Evolutionary conservation across 805 yeast species (phyloP).

Genomic region (Metschnikowia matae): DNA sequence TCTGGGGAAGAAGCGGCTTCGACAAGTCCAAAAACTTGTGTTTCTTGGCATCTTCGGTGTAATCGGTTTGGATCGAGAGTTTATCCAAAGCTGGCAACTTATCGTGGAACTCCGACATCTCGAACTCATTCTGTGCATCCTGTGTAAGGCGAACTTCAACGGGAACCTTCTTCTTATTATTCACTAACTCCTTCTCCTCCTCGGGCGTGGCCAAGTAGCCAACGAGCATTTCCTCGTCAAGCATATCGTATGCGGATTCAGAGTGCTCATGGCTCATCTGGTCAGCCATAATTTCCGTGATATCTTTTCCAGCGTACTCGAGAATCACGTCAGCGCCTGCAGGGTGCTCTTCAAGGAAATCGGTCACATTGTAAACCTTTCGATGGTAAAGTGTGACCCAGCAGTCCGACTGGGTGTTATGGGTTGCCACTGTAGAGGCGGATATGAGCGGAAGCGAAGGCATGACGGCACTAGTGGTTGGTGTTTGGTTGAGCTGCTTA

Average conservation of each 20-base stretch:
- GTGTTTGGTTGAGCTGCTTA: not conserved
- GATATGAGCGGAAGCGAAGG: constrained; percentile 57
- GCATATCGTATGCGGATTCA: constrained; percentile 79
- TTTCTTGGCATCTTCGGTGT: constrained; percentile 58
- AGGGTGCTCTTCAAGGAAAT: constrained; percentile 68
- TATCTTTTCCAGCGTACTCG: constrained; percentile 56
- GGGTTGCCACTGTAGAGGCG: constrained; percentile 46
- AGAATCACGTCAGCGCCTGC: constrained; percentile 58
- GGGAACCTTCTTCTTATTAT: constrained; percentile 52
- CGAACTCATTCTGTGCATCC: constrained; percentile 20
- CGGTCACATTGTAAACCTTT: constrained; percentile 80
- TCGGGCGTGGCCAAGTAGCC: constrained; percentile 79
- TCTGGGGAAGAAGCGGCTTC: constrained; percentile 78
- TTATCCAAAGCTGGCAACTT: constrained; percentile 71
- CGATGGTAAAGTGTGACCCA: constrained; percentile 81
- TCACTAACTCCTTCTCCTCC: constrained; percentile 68
- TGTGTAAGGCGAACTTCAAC: constrained; percentile 50
- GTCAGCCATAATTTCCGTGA: constrained; percentile 76
- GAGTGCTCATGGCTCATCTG: constrained; percentile 71
- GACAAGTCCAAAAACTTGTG: constrained; percentile 85
- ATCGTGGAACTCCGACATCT: constrained; percentile 45
- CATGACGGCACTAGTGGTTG: not conserved
- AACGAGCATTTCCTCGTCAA: constrained; percentile 73
- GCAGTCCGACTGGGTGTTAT: constrained; percentile 52
- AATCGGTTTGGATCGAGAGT: constrained; percentile 77